Percentiles rank a stretch among this genome's conserved stretches.
phyloP scores from a whole-genome alignment of 1,139 yeast species.

The Yamadazyma pseudoaaseri region DNA sequence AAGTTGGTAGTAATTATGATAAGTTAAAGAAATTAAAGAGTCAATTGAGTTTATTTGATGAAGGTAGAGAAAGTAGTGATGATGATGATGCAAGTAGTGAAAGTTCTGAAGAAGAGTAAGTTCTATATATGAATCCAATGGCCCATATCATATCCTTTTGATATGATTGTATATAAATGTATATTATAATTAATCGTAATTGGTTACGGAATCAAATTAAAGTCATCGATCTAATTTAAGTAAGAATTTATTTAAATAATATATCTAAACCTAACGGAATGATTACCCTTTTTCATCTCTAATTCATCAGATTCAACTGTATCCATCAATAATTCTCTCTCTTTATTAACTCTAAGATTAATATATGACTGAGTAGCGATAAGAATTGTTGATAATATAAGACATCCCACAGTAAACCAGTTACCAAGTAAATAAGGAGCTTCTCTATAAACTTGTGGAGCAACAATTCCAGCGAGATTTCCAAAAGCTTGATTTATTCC shows the following conservation, averaged over 20 bases:
- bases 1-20: slow-evolving; percentile 54
- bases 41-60: slow-evolving; percentile 77
- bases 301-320: slow-evolving; percentile 1
- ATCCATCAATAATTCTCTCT: slow-evolving; percentile 4
- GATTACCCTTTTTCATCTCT: slow-evolving; percentile 5
- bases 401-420: slow-evolving; percentile 33
- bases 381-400: slow-evolving; percentile 15
- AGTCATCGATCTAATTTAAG: too few species aligned
- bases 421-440: slow-evolving; percentile 38
- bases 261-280: slow-evolving; percentile 4
- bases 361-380: slow-evolving; percentile 1
- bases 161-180: slow-evolving; percentile 2
- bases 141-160: not conserved
- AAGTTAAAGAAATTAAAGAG: slow-evolving; percentile 83
- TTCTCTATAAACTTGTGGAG: slow-evolving; percentile 41
- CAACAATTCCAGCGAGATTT: slow-evolving; percentile 44
- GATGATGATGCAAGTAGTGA: slow-evolving; percentile 53
- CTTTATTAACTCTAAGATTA: slow-evolving; percentile 2
- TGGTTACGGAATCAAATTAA: not conserved
- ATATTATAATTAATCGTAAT: slow-evolving; percentile 2
- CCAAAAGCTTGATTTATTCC: slow-evolving; percentile 46
- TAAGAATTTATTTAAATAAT: slow-evolving; percentile 2
- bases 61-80: slow-evolving; percentile 40
- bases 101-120: slow-evolving; percentile 65
- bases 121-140: not conserved